Percentiles rank a stretch among this genome's conserved stretches.
Evolutionary conservation across 305 asterid genomes (phyloP).

Genomic region (Fraxinus platypoda): DNA sequence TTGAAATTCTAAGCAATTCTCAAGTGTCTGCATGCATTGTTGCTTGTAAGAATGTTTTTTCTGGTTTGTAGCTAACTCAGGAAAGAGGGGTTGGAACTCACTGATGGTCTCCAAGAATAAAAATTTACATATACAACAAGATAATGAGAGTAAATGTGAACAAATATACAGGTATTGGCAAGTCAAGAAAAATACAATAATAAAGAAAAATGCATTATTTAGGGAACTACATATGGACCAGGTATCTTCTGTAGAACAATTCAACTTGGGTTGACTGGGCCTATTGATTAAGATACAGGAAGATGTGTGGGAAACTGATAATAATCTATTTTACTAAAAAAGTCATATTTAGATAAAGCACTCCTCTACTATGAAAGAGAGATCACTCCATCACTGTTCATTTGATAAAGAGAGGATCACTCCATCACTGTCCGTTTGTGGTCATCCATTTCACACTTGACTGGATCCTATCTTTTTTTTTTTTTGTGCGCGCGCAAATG

Average conservation of each 20-base stretch:
- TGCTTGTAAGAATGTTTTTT: too few relatives aligned
- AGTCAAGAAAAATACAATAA: neutral
- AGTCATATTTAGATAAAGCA: constrained; percentile 1
- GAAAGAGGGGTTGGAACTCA: too few relatives aligned
- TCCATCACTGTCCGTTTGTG: too few relatives aligned
- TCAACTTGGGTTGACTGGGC: neutral
- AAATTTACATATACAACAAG: neutral
- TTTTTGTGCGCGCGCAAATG: constrained; percentile 27
- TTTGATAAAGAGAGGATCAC: too few relatives aligned
- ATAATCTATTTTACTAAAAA: too few relatives aligned
- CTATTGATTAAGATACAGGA: neutral
- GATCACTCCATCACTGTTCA: too few relatives aligned
- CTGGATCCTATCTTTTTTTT: too few relatives aligned
- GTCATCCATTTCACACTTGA: too few relatives aligned
- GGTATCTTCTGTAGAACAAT: too few relatives aligned
- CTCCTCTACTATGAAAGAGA: too few relatives aligned
- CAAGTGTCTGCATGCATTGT: neutral
- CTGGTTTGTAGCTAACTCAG: too few relatives aligned
- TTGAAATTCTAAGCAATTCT: neutral
- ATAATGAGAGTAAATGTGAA: neutral
- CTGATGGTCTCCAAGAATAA: neutral
- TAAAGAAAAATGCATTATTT: neutral
- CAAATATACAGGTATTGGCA: neutral
- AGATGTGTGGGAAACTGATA: neutral
- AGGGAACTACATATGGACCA: neutral